Base-by-base conservation (phyloP, 139 green algal genomes). In the Spirogloea muscicola region DNA sequence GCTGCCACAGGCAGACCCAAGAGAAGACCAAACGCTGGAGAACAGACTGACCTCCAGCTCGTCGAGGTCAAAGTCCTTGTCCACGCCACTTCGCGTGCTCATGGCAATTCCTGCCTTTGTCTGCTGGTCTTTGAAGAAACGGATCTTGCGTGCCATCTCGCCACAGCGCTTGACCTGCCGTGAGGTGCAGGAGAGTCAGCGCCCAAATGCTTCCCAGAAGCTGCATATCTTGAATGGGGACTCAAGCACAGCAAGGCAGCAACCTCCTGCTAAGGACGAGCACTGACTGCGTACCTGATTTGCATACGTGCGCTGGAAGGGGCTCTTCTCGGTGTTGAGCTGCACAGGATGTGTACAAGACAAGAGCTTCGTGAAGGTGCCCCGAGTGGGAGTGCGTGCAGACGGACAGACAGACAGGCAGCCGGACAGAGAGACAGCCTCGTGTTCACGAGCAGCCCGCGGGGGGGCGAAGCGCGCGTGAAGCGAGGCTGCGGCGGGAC, bases 121-220 rank as follows among this genome's bases (percentile, higher is more conserved):
- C 18, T 93, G 80, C 88, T 98, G 87, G 25, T 95, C 91, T 16
- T 82, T 79, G 70, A 99, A 92, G 74, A 94, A 98, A 16, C 94
- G 86, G 61, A 99, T 72, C 87, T 93, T 94, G 4, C 94, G 80
- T 0, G 92, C 85, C 91, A 99, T 94, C 80, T 99, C 94, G 41
- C 97, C 95, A 61, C 90, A 97, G 3, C 95, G 88, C 76, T 96
- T 96, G 55, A 99, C 95, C 91, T 96, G 84, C 39, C 29, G 33
- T 68, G 58, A 18, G 21, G 46, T 31, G 46, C 21, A 13, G 2
- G 18, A 68, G 29, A 31, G 16, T 63, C 21, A 3, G 25, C 5
- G 9, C 9, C 27, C 5, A 80, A 25, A 80, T 6, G 37, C 46
- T 55, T 55, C 46, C 21, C 6, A 27, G 0, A 29, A 48, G 36